Evolutionary conservation across 2,329 filamentous ascomycete species (phyloP), one percentile per base, ranked within the genome.

Genomic region (Pyrenochaeta sp.): DNA sequence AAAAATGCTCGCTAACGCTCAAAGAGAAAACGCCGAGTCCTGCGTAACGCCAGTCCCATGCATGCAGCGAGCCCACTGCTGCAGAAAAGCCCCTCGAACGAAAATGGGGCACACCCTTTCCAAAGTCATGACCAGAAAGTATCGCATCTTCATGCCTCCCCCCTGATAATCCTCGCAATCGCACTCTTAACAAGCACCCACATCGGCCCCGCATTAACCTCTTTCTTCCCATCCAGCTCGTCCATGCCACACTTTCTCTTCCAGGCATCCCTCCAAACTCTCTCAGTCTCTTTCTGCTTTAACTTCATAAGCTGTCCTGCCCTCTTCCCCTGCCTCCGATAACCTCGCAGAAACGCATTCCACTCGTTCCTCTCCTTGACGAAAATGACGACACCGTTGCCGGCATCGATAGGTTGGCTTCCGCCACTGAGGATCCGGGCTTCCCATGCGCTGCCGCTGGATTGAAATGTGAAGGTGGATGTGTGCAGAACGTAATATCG

Each of bases 101-200:
- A 28, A 44, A 44, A 28, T 28, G 12, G 28, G 28, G 42, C 42
- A 44, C 9, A 13, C 40, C 39, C n/a, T 8, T 19, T 43, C 19
- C 7, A 43, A 25, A 24, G 3, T 46, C 12, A 46, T 46, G 30
- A 6, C 13, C 7, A 37, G 42, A 28, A 45, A 34, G 5, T 5
- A 6, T 19, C 24, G 19, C n/a, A 36, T 39, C 24, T 32, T 65
- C 59, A 71, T 13, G 68, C 68, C 52, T 71, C 68, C 34, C 66
- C 64, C 34, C 56, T 64, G n/a, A 64, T 57, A 56, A 71, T 71
- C 55, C 62, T 61, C 39, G 52, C 61, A 49, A 69, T 54, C 28
- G 66, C 68, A 49, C 65, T 66, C 59, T 68, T 71, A 27, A 71
- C 68, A 10, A 71, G 61, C 50, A 69, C 66, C 68, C 68, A 71